phyloP scores from a whole-genome alignment of 768 basidiomycete species.

The Gymnopilus dilepis region DNA sequence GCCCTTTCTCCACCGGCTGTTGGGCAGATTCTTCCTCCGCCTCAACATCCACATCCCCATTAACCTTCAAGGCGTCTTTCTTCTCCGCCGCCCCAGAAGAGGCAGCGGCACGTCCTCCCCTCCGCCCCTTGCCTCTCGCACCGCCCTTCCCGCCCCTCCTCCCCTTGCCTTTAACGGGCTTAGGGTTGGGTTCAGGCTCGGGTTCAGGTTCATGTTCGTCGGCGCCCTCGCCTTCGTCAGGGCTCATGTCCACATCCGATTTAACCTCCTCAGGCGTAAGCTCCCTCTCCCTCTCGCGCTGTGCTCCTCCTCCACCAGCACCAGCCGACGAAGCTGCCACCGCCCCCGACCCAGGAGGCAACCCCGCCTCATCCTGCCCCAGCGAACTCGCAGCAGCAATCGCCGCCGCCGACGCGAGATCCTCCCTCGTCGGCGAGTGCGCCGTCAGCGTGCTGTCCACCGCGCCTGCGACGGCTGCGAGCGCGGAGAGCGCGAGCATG shows the following conservation, averaged over 20 bases:
- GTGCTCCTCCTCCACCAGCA: background rate
- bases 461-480: constrained; percentile 31
- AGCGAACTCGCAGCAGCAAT: constrained; percentile 50
- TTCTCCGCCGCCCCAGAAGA: constrained; percentile 13
- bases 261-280: constrained; percentile 15
- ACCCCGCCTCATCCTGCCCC: constrained; percentile 37
- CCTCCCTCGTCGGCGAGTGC: constrained; percentile 30
- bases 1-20: too few relatives aligned
- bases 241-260: constrained; percentile 15
- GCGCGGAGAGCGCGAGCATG: constrained; percentile 26
- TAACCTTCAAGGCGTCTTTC: constrained; percentile 10
- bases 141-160: constrained; percentile 9
- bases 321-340: background rate
- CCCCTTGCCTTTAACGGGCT: constrained; percentile 11
- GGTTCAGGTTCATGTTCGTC: too few relatives aligned
- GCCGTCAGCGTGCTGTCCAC: constrained; percentile 36
- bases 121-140: constrained; percentile 13
- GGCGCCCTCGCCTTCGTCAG: too few relatives aligned
- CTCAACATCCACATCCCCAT: constrained; percentile 11
- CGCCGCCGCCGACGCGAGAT: constrained; percentile 35
- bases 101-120: constrained; percentile 14
- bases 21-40: too few relatives aligned
- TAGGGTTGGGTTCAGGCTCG: too few relatives aligned
- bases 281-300: constrained; percentile 18
- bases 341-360: constrained; percentile 5